phyloP scores from a whole-genome alignment of 106 monocot species.

The Acanthochlamys bracteata region DNA sequence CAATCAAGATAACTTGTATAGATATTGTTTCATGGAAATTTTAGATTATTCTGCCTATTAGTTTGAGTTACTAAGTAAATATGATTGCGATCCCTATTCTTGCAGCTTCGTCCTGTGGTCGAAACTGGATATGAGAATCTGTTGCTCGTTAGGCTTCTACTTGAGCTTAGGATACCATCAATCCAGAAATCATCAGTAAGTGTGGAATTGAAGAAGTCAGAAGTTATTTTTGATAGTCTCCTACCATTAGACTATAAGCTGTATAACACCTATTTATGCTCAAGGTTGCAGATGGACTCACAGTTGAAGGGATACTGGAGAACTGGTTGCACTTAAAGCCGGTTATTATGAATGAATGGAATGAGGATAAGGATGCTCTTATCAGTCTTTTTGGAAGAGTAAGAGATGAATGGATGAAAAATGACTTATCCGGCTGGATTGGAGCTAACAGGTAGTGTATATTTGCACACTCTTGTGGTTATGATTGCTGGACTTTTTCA shows the following conservation, averaged over 20 bases:
- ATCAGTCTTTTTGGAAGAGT: conserved; percentile 86
- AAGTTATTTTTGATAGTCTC: too few species aligned
- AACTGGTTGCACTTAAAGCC: conserved; percentile 78
- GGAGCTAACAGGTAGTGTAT: conserved; percentile 79
- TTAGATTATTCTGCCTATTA: too few species aligned
- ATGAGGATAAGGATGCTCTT: conserved; percentile 62
- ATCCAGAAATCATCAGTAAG: conserved; percentile 64
- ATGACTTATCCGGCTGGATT: conserved; percentile 81
- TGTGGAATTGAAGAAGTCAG: not conserved
- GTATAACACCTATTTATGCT: conserved; percentile 7
- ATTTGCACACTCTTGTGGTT: too few species aligned
- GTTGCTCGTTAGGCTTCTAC: conserved; percentile 81
- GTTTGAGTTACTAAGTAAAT: too few species aligned
- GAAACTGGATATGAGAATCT: conserved; percentile 98
- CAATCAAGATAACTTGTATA: too few species aligned
- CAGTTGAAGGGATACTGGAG: conserved; percentile 58
- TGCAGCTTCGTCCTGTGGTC: conserved; percentile 94
- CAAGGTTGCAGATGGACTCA: conserved; percentile 80
- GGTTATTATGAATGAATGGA: conserved; percentile 82
- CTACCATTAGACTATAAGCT: too few species aligned
- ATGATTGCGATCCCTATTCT: not conserved
- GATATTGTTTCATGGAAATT: too few species aligned
- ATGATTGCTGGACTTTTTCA: too few species aligned
- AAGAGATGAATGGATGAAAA: conserved; percentile 92
- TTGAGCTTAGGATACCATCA: conserved; percentile 66